These are phyloP conservation scores for Orbilia blumenaviensis DNA, from an alignment of 2,329 filamentous ascomycete genomes.

Conservation along the genomic window DNA sequence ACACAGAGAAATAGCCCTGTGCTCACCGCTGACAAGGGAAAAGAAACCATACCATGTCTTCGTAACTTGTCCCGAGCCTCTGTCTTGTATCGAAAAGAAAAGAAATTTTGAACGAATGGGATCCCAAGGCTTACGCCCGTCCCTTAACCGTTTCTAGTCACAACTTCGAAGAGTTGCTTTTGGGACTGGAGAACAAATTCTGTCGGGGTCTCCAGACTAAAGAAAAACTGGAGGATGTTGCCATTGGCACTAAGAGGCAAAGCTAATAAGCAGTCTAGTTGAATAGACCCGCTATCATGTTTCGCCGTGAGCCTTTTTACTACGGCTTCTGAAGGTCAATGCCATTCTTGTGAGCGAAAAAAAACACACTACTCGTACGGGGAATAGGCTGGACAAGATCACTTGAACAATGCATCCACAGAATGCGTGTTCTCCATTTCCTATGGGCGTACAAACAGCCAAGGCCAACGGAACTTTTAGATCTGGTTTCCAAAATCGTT, in stretches of 20 bases:
- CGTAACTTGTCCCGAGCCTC: constrained; percentile 41
- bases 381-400: constrained; percentile 1
- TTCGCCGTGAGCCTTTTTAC: constrained; percentile 52
- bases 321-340: constrained; percentile 27
- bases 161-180: constrained; percentile 35
- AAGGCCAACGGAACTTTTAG: constrained; percentile 50
- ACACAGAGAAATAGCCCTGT: constrained; percentile 41
- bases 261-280: constrained; percentile 32
- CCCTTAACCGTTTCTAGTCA: constrained; percentile 44
- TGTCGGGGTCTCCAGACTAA: constrained; percentile 45
- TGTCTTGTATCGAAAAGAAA: constrained; percentile 30
- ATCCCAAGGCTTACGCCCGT: constrained; percentile 47
- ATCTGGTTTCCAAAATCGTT: constrained; percentile 53
- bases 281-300: constrained; percentile 29
- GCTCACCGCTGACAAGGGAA: constrained; percentile 31
- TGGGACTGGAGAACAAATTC: constrained; percentile 10
- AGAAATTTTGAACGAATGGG: constrained; percentile 41
- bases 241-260: constrained; percentile 44
- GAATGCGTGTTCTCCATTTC: constrained; percentile 20
- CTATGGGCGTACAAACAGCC: constrained; percentile 28
- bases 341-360: background rate
- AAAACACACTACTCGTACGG: background rate
- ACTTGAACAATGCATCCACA: constrained; percentile 1
- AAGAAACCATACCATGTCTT: constrained; percentile 46
- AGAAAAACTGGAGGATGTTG: constrained; percentile 39